phyloP scores from a whole-genome alignment of 768 basidiomycete genomes.

The Pluteus cervinus region DNA sequence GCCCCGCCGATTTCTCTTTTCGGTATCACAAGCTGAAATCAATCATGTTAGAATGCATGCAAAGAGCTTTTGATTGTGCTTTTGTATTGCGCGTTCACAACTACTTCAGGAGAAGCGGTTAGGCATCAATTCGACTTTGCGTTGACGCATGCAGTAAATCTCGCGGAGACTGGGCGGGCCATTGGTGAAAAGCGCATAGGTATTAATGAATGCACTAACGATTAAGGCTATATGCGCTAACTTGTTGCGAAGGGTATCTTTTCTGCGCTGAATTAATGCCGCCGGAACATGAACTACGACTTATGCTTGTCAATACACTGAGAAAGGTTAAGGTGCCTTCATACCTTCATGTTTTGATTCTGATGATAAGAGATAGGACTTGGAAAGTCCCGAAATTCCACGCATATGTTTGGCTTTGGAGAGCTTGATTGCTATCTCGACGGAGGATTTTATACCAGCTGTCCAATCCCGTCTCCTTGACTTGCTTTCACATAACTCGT shows the following conservation, averaged over 20 bases:
- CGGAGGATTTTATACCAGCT: constrained; percentile 69
- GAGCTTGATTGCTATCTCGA: constrained; percentile 53
- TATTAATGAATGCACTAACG: constrained; percentile 15
- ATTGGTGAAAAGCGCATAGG: constrained; percentile 66
- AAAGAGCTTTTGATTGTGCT: constrained; percentile 65
- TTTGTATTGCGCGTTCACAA: constrained; percentile 59
- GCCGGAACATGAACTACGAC: constrained; percentile 56
- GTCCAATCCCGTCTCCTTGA: constrained; percentile 59
- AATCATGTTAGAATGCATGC: constrained; percentile 45
- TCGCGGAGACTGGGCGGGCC: constrained; percentile 64
- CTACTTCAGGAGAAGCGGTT: constrained; percentile 34
- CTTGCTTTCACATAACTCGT: constrained; percentile 72
- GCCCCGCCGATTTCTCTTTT: constrained; percentile 4
- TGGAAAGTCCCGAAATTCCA: constrained; percentile 51
- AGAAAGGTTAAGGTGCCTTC: constrained; percentile 52
- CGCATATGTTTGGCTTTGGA: constrained; percentile 72
- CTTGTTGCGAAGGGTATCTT: constrained; percentile 52
- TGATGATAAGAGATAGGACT: constrained; percentile 42
- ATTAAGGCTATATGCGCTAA: constrained; percentile 2
- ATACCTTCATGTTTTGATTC: neutral
- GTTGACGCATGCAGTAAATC: constrained; percentile 66
- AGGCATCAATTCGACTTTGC: constrained; percentile 60
- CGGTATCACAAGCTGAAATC: constrained; percentile 5
- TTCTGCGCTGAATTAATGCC: constrained; percentile 76
- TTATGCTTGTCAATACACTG: constrained; percentile 84